These are phyloP conservation scores for Pythium volutum DNA, from an alignment of 352 stramenopile genomes.

Conservation along the genomic window DNA sequence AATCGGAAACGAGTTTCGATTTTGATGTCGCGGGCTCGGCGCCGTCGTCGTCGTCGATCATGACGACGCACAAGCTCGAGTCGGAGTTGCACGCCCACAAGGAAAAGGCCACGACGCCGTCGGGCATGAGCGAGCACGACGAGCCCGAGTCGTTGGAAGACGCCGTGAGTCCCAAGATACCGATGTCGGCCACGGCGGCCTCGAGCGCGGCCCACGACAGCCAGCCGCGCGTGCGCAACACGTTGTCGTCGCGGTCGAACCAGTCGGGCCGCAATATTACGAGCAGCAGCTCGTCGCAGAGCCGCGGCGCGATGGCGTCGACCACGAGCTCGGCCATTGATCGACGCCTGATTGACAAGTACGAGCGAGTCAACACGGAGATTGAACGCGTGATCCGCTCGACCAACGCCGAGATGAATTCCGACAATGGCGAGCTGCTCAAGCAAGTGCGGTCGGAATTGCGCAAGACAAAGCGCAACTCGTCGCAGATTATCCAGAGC, in stretches of 20 bases:
- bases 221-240: slow-evolving; percentile 10
- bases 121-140: slow-evolving; percentile 3
- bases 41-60: slow-evolving; percentile 23
- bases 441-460: slow-evolving; percentile 41
- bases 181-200: slow-evolving; percentile 13
- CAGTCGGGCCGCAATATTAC: slow-evolving; percentile 14
- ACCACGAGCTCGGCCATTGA: slow-evolving; percentile 38
- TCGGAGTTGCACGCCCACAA: background rate
- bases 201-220: slow-evolving; percentile 5
- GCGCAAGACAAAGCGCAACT: slow-evolving; percentile 57
- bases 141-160: slow-evolving; percentile 12
- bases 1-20: slow-evolving; percentile 3
- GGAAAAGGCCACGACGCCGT: background rate
- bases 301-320: slow-evolving; percentile 3
- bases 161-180: background rate
- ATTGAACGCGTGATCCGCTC: slow-evolving; percentile 67
- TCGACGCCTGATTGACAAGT: slow-evolving; percentile 63
- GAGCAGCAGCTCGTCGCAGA: background rate
- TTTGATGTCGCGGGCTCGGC: slow-evolving; percentile 18
- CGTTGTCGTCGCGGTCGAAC: slow-evolving; percentile 11
- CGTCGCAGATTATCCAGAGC: slow-evolving; percentile 71
- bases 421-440: slow-evolving; percentile 28
- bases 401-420: slow-evolving; percentile 35
- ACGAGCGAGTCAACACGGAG: slow-evolving; percentile 74
- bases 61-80: slow-evolving; percentile 5